Evolutionary conservation across 176 grass and related monocot genomes (phyloP), one percentile per base, ranked within the genome.

Genomic region (Oryza glumipatula): DNA sequence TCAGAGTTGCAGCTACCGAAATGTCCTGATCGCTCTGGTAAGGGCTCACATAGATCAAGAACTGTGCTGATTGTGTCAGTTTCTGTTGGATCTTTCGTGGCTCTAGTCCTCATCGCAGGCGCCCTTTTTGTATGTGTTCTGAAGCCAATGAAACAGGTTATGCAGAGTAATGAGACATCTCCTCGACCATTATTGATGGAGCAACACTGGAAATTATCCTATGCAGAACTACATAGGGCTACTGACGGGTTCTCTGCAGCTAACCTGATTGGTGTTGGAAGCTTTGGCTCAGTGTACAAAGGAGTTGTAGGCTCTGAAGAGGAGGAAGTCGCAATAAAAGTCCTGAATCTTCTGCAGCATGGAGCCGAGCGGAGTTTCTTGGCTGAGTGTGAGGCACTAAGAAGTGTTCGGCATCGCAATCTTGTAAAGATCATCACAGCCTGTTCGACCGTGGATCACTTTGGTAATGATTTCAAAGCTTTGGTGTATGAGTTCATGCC

Each of bases 391-490:
- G 56, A 68, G 17, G 78, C 68, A 0, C 52, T 56, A 56, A 56
- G 52, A 56, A 56, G 52, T 19, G 16, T 56, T 56, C 52, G 52
- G 52, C 60, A 76, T 54, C 77, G 78, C 1, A 87, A 87, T 81
- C 77, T 87, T 44, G 71, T 82, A 3, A 73, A 74, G 68, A 52
- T 76, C 26, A 46, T 82, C 38, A 87, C 85, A 41, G 26, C 58
- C 3, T 87, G 85, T 39, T 82, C 60, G 17, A 82, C 56, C 13
- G 46, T 76, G 30, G 78, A 87, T 43, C 41, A 5, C 17, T 14
- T 26, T 24, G 85, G 85, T 6, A 32, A 82, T 63, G 78, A 87
- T 76, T 87, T 87, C n/a, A 87, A 85, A 41, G 72, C 82, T 65
- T 36, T 84, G 47, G 82, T 84, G 4, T 76, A 76, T 15, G 82